Evolutionary conservation across 2,329 filamentous ascomycete species (phyloP).

Genomic region (Ophiostoma tasmaniense): DNA sequence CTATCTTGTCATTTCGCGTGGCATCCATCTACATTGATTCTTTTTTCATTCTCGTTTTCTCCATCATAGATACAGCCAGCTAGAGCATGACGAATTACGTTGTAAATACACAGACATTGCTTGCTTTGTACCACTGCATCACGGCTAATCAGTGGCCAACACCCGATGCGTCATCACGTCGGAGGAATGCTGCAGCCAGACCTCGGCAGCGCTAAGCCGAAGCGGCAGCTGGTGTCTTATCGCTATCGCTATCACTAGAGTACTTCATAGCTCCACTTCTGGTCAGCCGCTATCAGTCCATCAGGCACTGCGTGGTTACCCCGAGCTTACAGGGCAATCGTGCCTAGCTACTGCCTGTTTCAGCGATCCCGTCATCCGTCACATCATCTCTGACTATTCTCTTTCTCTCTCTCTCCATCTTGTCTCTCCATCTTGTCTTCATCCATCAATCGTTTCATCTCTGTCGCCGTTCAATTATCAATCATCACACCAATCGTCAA

Average conservation of each 20-base stretch:
- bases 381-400: neutral
- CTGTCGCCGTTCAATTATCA: neutral
- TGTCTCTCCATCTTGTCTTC: neutral
- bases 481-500: neutral
- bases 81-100: constrained; percentile 49
- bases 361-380: constrained; percentile 25
- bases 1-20: neutral
- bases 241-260: neutral
- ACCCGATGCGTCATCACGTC: neutral
- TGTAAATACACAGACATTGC: neutral
- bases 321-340: neutral
- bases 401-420: neutral
- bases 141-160: too few species aligned
- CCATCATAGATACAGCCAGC: neutral
- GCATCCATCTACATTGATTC: neutral
- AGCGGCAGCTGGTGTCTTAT: neutral
- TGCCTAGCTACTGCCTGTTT: constrained; percentile 7
- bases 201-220: constrained; percentile 1
- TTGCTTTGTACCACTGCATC: too few species aligned
- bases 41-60: neutral
- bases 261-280: too few species aligned
- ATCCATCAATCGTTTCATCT: neutral
- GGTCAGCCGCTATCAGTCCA: neutral
- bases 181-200: neutral
- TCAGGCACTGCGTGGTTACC: neutral